phyloP scores from a whole-genome alignment of 1,139 yeast species.

The Hyphopichia fennica region DNA sequence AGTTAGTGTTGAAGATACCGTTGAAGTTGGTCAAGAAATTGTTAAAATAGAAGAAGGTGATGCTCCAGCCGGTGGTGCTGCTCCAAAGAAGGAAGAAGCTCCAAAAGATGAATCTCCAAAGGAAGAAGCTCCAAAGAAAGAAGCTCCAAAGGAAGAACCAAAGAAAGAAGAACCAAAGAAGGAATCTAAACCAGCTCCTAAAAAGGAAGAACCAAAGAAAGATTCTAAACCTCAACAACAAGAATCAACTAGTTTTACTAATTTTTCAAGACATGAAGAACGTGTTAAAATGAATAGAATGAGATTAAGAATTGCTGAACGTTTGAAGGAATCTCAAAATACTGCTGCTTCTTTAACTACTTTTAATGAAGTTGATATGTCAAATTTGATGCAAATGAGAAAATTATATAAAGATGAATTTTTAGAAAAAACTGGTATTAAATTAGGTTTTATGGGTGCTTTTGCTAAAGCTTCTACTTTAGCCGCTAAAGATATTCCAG shows the following conservation, averaged over 20 bases:
- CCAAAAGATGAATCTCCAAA: conserved; percentile 27
- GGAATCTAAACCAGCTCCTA: conserved; percentile 18
- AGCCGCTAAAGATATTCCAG: conserved; percentile 94
- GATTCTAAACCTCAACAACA: conserved; percentile 22
- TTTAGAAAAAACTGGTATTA: conserved; percentile 89
- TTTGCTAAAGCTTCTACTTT: conserved; percentile 91
- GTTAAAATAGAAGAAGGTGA: conserved; percentile 89
- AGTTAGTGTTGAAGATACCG: conserved; percentile 88
- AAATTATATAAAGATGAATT: conserved; percentile 95
- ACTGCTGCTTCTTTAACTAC: conserved; percentile 98
- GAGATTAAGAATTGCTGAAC: conserved; percentile 98
- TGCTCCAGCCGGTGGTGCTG: conserved; percentile 68
- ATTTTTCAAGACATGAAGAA: conserved; percentile 81
- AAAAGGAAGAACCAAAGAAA: conserved; percentile 21
- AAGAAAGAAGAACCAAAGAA: conserved; percentile 23
- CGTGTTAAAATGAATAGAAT: conserved; percentile 99
- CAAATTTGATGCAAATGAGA: conserved; percentile 90
- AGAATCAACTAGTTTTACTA: conserved; percentile 47
- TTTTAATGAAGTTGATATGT: conserved; percentile 97
- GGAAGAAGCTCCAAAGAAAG: too few species aligned
- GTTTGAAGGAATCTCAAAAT: conserved; percentile 98
- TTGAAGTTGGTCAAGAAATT: conserved; percentile 93
- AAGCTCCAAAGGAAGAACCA: conserved; percentile 25
- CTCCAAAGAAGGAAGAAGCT: conserved; percentile 26
- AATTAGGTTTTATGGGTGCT: conserved; percentile 98